Conservation (phyloP, 2,329 filamentous ascomycete genomes). For the Fusarium setosum region DNA sequence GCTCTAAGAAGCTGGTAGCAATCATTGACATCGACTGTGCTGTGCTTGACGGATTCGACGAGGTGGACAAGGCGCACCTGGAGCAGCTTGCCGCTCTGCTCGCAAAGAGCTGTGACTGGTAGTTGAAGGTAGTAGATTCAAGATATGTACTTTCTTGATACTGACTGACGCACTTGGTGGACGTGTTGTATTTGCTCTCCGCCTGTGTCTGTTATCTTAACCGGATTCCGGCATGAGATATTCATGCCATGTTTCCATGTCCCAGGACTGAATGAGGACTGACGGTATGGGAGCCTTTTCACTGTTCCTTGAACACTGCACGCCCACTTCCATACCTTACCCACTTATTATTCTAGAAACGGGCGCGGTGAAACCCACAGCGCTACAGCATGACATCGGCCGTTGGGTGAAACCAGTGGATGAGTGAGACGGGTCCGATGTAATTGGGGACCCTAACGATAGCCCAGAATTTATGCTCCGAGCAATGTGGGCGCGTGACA, state of each 20-base stretch:
- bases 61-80: conserved; percentile 72
- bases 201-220: no score
- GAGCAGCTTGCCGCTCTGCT: conserved; percentile 74
- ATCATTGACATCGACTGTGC: conserved; percentile 87
- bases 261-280: no score
- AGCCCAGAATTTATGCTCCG: conserved; percentile 15
- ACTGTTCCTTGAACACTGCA: no score
- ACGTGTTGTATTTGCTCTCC: no score
- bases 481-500: conserved; percentile 22
- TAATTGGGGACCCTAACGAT: conserved; percentile 1
- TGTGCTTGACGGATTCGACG: conserved; percentile 73
- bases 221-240: not conserved
- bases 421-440: no score
- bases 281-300: no score
- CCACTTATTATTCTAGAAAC: conserved; percentile 31
- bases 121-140: conserved; percentile 11
- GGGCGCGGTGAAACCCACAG: conserved; percentile 18
- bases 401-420: conserved; percentile 26
- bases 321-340: not conserved
- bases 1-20: conserved; percentile 66
- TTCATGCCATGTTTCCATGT: not conserved
- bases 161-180: no score
- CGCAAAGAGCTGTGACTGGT: conserved; percentile 74
- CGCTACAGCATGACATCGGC: conserved; percentile 16
- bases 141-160: no score